Conservation (phyloP, 805 yeast genomes). For the Kluyveromyces lactis region DNA sequence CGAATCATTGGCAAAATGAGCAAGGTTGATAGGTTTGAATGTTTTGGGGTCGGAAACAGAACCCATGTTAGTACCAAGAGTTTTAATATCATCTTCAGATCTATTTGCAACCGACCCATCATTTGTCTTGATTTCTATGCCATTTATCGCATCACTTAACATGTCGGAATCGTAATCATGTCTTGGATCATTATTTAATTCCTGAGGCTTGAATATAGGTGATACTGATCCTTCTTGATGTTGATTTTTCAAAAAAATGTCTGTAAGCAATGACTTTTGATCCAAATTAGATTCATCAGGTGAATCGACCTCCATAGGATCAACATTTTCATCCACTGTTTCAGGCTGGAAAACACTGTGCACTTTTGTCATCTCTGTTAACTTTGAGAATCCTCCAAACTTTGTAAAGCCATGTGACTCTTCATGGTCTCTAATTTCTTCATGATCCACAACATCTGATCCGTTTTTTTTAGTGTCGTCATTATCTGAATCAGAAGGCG, state of each 20-base stretch:
- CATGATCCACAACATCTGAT: too few relatives aligned
- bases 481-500: too few relatives aligned
- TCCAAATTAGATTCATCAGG: constrained; percentile 6
- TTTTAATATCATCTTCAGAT: constrained; percentile 1
- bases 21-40: not conserved
- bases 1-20: not conserved
- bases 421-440: too few relatives aligned
- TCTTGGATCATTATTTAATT: not conserved
- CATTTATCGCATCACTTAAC: constrained; percentile 12
- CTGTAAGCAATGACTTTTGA: constrained; percentile 1
- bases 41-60: not conserved
- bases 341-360: constrained; percentile 24
- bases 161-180: constrained; percentile 11
- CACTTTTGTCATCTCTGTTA: constrained; percentile 29
- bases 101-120: constrained; percentile 2
- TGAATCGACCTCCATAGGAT: constrained; percentile 13
- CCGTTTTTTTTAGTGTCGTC: too few relatives aligned
- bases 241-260: constrained; percentile 2
- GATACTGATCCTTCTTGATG: not conserved
- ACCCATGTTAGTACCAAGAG: not conserved
- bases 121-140: constrained; percentile 9
- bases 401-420: constrained; percentile 6
- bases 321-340: constrained; percentile 8
- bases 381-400: constrained; percentile 9
- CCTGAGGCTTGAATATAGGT: not conserved